Conservation (phyloP, 495 filamentous ascomycete genomes). For the Lasiosphaeria ovina region DNA sequence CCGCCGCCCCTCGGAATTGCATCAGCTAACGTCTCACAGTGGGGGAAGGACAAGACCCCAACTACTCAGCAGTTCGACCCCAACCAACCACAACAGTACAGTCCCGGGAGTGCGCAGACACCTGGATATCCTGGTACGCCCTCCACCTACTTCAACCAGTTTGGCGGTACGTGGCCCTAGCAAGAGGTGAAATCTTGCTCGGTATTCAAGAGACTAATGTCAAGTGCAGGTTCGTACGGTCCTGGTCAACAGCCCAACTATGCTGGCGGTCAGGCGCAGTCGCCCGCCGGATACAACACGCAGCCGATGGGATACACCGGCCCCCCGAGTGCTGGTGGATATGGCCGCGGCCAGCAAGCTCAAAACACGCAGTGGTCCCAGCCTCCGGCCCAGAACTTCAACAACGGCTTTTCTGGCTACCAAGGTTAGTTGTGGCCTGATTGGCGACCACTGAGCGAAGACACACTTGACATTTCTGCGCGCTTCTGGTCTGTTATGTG, state of each 20-base stretch:
- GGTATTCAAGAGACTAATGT: constrained; percentile 21
- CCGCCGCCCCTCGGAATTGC: constrained; percentile 4
- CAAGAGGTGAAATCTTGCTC: constrained; percentile 37
- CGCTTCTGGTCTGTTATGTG: constrained; percentile 10
- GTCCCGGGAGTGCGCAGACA: constrained; percentile 58
- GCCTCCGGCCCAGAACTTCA: constrained; percentile 54
- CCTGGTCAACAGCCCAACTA: constrained; percentile 54
- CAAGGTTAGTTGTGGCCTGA: constrained; percentile 45
- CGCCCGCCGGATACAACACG: constrained; percentile 59
- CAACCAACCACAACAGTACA: constrained; percentile 68
- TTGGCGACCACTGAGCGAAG: neutral
- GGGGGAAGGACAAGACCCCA: constrained; percentile 98
- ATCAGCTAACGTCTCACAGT: constrained; percentile 56
- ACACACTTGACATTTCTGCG: constrained; percentile 8
- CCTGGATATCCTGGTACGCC: constrained; percentile 68
- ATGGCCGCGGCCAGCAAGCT: constrained; percentile 75
- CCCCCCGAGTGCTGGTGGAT: constrained; percentile 75
- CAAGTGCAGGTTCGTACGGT: constrained; percentile 43
- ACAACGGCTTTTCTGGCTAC: constrained; percentile 59
- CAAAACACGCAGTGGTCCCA: constrained; percentile 74
- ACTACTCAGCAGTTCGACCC: constrained; percentile 74
- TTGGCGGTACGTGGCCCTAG: constrained; percentile 62
- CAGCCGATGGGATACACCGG: constrained; percentile 59
- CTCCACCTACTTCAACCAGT: constrained; percentile 90
- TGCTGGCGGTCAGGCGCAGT: constrained; percentile 54